These are phyloP conservation scores for Suillus subluteus DNA, from an alignment of 768 basidiomycete genomes.

Conservation along the genomic window DNA sequence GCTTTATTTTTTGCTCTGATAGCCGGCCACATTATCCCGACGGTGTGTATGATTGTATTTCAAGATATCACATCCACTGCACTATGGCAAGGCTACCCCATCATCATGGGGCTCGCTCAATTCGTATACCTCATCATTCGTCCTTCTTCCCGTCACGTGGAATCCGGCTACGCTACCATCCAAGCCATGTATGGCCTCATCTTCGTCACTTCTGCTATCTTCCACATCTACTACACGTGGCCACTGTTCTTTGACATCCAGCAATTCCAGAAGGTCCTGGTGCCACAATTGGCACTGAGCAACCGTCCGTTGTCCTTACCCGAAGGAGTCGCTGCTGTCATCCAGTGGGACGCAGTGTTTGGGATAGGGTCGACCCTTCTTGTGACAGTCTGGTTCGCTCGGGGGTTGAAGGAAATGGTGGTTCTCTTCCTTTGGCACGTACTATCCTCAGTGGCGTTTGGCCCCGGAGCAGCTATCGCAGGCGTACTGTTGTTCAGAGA, in stretches of 20 bases:
- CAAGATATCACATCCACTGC: conserved; percentile 48
- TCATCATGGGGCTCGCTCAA: conserved; percentile 47
- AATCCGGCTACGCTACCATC: conserved; percentile 28
- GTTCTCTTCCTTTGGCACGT: conserved; percentile 46
- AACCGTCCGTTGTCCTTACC: conserved; percentile 4
- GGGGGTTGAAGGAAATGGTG: conserved; percentile 34
- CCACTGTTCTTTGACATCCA: conserved; percentile 15
- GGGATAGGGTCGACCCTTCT: conserved; percentile 44
- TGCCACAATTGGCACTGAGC: conserved; percentile 16
- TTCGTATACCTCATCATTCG: conserved; percentile 44
- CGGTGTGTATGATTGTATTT: conserved; percentile 46
- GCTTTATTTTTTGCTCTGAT: conserved; percentile 54
- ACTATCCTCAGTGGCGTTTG: conserved; percentile 44
- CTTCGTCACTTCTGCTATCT: conserved; percentile 26
- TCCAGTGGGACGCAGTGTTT: conserved; percentile 56
- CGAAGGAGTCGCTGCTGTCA: conserved; percentile 38
- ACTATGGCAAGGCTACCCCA: conserved; percentile 58
- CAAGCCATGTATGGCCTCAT: conserved; percentile 19
- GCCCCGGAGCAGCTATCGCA: conserved; percentile 55
- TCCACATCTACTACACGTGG: conserved; percentile 30
- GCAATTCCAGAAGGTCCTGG: conserved; percentile 17
- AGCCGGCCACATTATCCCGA: conserved; percentile 50
- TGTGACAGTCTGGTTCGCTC: conserved; percentile 53
- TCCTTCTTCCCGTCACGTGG: conserved; percentile 19
- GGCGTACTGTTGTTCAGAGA: conserved; percentile 57